A percentile compares a stretch with the other conserved stretches of the same genome.
Evolutionary conservation across 192 early-diverging fungal species (phyloP).

Genomic region (Coemansia sp.): DNA sequence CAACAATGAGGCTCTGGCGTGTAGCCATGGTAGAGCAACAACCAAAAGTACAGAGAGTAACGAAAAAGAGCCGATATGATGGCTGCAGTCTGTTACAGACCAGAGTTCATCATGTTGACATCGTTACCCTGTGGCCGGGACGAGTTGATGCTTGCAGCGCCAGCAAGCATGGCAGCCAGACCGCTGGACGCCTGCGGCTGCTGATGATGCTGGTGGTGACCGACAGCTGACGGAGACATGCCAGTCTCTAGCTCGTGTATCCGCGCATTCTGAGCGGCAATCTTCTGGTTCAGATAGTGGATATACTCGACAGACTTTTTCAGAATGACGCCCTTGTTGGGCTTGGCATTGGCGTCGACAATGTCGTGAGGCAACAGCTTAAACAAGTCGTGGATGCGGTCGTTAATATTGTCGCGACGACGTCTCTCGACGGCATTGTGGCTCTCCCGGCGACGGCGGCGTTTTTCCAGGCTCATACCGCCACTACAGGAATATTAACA

Average conservation of each 20-base stretch:
- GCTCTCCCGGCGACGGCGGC: conserved; percentile 87
- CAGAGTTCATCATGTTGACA: conserved; percentile 38
- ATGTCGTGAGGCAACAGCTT: conserved; percentile 78
- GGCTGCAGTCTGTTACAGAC: conserved; percentile 15
- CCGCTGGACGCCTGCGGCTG: conserved; percentile 44
- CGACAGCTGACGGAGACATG: conserved; percentile 28
- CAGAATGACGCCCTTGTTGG: conserved; percentile 95
- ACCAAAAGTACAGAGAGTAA: conserved; percentile 2
- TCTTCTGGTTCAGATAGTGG: conserved; percentile 68
- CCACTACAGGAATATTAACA: not conserved
- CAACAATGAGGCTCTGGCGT: not conserved
- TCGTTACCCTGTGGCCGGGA: conserved; percentile 20
- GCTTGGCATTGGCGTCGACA: conserved; percentile 79
- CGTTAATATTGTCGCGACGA: conserved; percentile 96
- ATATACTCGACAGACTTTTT: conserved; percentile 94
- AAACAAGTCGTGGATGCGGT: conserved; percentile 92
- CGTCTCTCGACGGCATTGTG: conserved; percentile 98
- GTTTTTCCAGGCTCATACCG: conserved; percentile 70
- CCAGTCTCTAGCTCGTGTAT: conserved; percentile 72
- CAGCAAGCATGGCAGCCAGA: conserved; percentile 50
- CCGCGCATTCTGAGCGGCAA: conserved; percentile 63
- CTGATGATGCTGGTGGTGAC: conserved; percentile 30
- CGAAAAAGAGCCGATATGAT: not conserved
- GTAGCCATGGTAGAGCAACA: not conserved
- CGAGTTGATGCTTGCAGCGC: conserved; percentile 29